Base-by-base conservation (phyloP, 257 asterid species). In the Rehmannia glutinosa region DNA sequence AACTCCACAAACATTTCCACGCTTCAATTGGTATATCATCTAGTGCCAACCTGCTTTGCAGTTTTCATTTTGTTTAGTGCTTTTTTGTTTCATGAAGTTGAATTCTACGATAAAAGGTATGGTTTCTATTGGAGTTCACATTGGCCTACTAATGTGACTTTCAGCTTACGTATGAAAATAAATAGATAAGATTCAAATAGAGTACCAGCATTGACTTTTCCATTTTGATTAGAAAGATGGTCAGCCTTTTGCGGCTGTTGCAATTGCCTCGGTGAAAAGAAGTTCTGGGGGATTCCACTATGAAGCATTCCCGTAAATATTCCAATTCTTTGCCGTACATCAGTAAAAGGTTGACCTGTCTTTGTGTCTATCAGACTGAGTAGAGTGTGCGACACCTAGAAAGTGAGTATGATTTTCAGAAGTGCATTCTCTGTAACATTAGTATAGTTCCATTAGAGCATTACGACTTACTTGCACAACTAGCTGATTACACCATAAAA, bases 311-410 rank as follows among this genome's bases (percentile, higher is more conserved):
- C 86, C 4, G 58, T 78, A 68, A 93, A 85, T 74, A 93, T 72
- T 50, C 85, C 95, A 73, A 85, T 80, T 81, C 99, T 86, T 66
- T 75, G 81, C 6, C 55, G 94, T 54, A 80, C 88, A 77, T 90
- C 85, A 36, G 57, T 52, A 54, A 81, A 77, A 72, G 97, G 97
- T 73, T 83, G 92, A 56, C 92, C 80, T n/a, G 87, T 86, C 80
- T 80, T 84, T 46, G 72, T 41, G 79, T 93, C 96, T 65, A 85
- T 72, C 81, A 93, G 80, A 79, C 96, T 88, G 70, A 93, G 99
- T 75, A 93, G 95, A 61, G 99, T 90, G 83, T 90, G 99, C 0
- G 99, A 91, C 54, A 88, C 96, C 99, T 93, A 85, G 74, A 85
- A 75, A n/a, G 70, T 70, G 74, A 70, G 64, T 8, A 70, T 23